Conservation (phyloP, 208 protist species). For the Trypanosoma avium region DNA sequence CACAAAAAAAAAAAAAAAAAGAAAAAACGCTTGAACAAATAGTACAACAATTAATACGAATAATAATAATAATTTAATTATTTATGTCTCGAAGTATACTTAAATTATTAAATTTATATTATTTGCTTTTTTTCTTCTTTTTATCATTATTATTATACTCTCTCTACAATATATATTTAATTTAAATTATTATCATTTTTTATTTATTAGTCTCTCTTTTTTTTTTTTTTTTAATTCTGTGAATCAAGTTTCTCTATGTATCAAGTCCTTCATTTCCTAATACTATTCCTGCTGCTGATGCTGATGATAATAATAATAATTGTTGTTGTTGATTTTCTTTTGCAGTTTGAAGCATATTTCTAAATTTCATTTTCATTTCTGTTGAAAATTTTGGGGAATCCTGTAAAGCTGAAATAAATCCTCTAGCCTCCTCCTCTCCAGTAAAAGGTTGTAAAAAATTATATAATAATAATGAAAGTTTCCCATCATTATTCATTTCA, state of each 20-base stretch:
- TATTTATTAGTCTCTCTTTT: not conserved
- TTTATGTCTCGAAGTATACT: no score
- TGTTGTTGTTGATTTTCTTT: conserved; percentile 22
- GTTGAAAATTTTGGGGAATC: conserved; percentile 49
- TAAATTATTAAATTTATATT: not conserved
- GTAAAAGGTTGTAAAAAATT: conserved; percentile 35
- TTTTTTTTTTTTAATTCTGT: not conserved
- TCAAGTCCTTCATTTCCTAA: no score
- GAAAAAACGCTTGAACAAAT: not conserved
- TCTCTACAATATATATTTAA: not conserved
- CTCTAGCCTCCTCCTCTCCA: conserved; percentile 38
- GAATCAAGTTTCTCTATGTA: no score
- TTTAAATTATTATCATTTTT: not conserved
- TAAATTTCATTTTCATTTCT: conserved; percentile 52
- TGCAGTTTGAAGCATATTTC: conserved; percentile 43
- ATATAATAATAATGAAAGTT: conserved; percentile 32
- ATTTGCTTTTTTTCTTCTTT: not conserved
- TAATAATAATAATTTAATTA: not conserved
- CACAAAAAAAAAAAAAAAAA: not conserved
- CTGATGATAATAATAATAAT: no score
- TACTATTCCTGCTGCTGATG: no score
- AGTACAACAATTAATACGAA: not conserved
- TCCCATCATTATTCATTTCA: not conserved
- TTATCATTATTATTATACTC: not conserved
- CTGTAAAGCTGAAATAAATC: conserved; percentile 50